Base-by-base conservation (phyloP, 2,329 filamentous ascomycete genomes). In the Neurospora sp. region DNA sequence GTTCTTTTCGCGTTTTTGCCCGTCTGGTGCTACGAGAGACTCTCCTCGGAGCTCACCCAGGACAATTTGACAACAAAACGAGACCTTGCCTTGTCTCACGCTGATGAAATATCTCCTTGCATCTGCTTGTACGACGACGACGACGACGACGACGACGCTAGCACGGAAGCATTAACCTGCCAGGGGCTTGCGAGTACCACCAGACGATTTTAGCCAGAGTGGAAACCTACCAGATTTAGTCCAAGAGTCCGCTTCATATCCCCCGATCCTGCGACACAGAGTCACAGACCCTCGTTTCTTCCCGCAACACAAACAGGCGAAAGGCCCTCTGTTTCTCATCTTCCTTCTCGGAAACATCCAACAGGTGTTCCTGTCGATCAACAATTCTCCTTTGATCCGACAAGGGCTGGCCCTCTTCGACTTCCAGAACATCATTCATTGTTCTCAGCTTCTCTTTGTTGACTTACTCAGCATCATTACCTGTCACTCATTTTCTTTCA, bases 221-320 rank as follows among this genome's bases (percentile, higher is more conserved):
- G 52, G 69, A 38, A 70, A 68, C 43, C 42, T 52, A 58, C 68
- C 39, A 52, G 52, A 62, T 62, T n/a, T 67, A 66, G 40, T 52
- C 68, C 67, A 10, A 10, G 28, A 70, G 66, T 72, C 67, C 71
- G 71, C 73, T 70, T 70, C 69, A 71, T 71, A 72, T 62, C 71
- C 69, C 69, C 66, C 71, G 75, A 77, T 79, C 76, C 80, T 82
- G 80, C 80, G 79, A 82, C 80, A 80, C 78, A 73, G 75, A 75
- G 71, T 71, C 76, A 62, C 52, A 33, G 52, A 33, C 52, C 28
- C 52, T 62, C 52, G 52, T 62, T 36, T 36, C 52, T 62, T 36
- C 28, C 52, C 52, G 52, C 52, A 10, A 62, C 52, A 62, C 52
- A 36, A 62, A 66, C 28, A 28, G 28, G 28, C 71, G 66, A 70